These are phyloP conservation scores for Inosperma sp. DNA, from an alignment of 768 basidiomycete genomes.

Conservation along the genomic window DNA sequence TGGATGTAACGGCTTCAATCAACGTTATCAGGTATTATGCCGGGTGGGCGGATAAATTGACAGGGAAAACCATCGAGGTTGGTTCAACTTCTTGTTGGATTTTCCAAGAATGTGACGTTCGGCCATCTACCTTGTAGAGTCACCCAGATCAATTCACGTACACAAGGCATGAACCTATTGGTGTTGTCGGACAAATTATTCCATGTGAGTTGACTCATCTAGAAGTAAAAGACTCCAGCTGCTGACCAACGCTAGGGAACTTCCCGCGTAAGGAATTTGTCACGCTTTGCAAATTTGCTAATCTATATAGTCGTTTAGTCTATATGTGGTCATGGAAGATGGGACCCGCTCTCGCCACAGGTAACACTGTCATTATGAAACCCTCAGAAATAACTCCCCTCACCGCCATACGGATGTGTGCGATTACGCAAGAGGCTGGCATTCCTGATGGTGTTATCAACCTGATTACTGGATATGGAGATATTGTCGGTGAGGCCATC, in stretches of 20 bases:
- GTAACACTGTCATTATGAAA: no score
- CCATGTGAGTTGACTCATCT: no score
- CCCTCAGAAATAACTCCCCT: no score
- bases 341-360: conserved; percentile 77
- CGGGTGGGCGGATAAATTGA: no score
- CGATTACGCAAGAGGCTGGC: conserved; percentile 66
- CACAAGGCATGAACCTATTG: no score
- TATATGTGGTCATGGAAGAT: conserved; percentile 72
- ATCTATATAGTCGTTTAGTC: conserved; percentile 24
- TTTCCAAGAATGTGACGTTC: no score
- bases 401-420: no score
- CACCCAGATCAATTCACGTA: conserved; percentile 44
- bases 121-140: conserved; percentile 43
- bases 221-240: conserved; percentile 54
- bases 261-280: conserved; percentile 51
- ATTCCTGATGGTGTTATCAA: conserved; percentile 79
- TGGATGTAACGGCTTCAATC: conserved; percentile 47
- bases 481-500: conserved; percentile 52
- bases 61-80: no score
- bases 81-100: background rate
- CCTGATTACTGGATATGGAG: conserved; percentile 75
- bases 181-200: no score
- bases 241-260: conserved; percentile 48
- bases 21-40: no score
- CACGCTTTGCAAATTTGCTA: background rate